Conservation (phyloP, 2,329 filamentous ascomycete genomes). For the Neofusicoccum sp. region DNA sequence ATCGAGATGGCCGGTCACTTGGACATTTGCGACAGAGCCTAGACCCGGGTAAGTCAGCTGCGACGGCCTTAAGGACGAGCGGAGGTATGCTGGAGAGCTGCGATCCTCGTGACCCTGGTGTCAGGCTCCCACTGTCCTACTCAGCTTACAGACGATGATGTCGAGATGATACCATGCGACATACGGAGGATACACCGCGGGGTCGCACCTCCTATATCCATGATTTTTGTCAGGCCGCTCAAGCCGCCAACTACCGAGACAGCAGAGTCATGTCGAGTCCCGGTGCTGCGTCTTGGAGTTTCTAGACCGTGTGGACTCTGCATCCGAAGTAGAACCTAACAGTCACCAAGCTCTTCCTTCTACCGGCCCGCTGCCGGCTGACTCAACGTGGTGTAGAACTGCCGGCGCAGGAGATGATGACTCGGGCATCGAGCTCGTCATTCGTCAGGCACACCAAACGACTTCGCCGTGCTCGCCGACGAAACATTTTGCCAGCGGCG, state of each 20-base stretch:
- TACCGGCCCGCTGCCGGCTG: not conserved
- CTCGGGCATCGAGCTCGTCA: not conserved
- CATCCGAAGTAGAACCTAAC: not conserved
- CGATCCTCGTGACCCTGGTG: not conserved
- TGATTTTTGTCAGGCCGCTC: not conserved
- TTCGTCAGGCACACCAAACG: not conserved
- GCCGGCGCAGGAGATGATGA: not conserved
- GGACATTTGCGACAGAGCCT: not conserved
- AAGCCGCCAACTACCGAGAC: not conserved
- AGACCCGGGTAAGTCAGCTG: not conserved
- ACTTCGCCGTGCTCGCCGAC: too few species aligned
- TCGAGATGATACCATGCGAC: not conserved
- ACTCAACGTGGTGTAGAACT: not conserved
- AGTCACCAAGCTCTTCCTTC: not conserved
- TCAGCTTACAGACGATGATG: not conserved
- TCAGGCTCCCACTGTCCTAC: not conserved
- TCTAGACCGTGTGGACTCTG: not conserved
- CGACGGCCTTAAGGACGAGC: not conserved
- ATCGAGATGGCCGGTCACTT: not conserved
- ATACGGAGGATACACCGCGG: not conserved
- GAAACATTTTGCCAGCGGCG: not conserved
- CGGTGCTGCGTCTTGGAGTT: not conserved
- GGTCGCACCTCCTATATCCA: not conserved
- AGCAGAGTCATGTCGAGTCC: not conserved
- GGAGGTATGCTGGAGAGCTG: not conserved